A percentile compares a stretch with the other conserved stretches of the same genome.
Conservation (phyloP, 106 monocot species). For the Dioscorea dumetorum region DNA sequence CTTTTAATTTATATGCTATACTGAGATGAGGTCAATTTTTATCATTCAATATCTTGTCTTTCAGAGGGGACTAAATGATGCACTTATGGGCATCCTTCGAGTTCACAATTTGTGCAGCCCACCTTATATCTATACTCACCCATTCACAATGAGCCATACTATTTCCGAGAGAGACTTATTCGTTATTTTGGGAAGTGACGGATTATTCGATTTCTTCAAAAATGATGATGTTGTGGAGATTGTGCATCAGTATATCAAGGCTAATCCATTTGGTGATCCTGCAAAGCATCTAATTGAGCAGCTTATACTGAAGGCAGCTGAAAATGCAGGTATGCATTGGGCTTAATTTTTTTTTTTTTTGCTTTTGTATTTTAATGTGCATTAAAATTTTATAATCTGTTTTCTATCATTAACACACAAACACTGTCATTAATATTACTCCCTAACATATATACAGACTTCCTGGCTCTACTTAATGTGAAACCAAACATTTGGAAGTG, state of each 20-base stretch:
- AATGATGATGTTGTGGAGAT: conserved; percentile 67
- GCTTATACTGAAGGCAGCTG: conserved; percentile 61
- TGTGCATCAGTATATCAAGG: conserved; percentile 56
- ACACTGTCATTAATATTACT: too few species aligned
- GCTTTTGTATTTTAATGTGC: too few species aligned
- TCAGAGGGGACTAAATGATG: conserved; percentile 72
- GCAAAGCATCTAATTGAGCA: conserved; percentile 81
- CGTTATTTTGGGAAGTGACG: conserved; percentile 81
- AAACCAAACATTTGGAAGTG: too few species aligned
- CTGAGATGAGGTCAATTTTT: too few species aligned
- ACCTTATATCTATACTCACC: conserved; percentile 68
- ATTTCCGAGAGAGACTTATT: conserved; percentile 76
- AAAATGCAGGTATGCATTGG: conserved; percentile 52
- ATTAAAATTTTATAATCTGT: too few species aligned
- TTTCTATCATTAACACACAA: too few species aligned
- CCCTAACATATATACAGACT: too few species aligned
- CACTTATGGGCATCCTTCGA: conserved; percentile 81
- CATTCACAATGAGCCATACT: conserved; percentile 50
- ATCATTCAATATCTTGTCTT: background rate
- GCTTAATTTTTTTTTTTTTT: too few species aligned
- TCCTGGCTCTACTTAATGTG: too few species aligned
- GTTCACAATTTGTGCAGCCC: conserved; percentile 59
- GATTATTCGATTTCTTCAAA: conserved; percentile 75
- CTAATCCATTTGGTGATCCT: conserved; percentile 70
- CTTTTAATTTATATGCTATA: too few species aligned